Evolutionary conservation across 306 rosid species (phyloP).

Genomic region (Leucaena leucocephala): DNA sequence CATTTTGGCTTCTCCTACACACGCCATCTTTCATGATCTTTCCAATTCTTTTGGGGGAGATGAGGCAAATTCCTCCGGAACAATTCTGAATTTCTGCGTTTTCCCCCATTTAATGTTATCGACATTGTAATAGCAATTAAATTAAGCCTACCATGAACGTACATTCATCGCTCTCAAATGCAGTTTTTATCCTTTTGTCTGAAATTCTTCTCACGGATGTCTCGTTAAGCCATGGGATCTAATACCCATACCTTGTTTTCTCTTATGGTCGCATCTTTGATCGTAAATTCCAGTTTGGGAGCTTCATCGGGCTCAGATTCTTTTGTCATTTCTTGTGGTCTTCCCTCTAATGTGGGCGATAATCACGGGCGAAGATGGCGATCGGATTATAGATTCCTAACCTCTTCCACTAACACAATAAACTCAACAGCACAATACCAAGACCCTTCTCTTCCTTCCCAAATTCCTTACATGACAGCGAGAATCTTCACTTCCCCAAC

Average conservation of each 20-base stretch:
- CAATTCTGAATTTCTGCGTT: not conserved
- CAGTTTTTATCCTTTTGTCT: not conserved
- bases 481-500: conserved; percentile 45
- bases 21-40: not conserved
- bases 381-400: conserved; percentile 41
- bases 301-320: conserved; percentile 30
- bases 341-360: conserved; percentile 43
- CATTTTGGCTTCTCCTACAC: not conserved
- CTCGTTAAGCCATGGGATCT: conserved; percentile 39
- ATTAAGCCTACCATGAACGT: not conserved
- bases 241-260: conserved; percentile 25
- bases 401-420: conserved; percentile 20
- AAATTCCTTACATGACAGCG: conserved; percentile 52
- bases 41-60: conserved; percentile 1
- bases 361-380: conserved; percentile 46
- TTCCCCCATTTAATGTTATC: not conserved
- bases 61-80: not conserved
- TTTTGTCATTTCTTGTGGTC: conserved; percentile 50
- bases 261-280: conserved; percentile 19
- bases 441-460: conserved; percentile 59
- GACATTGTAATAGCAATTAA: not conserved
- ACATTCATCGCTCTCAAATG: not conserved
- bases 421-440: conserved; percentile 35
- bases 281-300: not conserved
- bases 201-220: not conserved